Conservation (phyloP, 768 basidiomycete genomes). For the Arthromyces matolae region DNA sequence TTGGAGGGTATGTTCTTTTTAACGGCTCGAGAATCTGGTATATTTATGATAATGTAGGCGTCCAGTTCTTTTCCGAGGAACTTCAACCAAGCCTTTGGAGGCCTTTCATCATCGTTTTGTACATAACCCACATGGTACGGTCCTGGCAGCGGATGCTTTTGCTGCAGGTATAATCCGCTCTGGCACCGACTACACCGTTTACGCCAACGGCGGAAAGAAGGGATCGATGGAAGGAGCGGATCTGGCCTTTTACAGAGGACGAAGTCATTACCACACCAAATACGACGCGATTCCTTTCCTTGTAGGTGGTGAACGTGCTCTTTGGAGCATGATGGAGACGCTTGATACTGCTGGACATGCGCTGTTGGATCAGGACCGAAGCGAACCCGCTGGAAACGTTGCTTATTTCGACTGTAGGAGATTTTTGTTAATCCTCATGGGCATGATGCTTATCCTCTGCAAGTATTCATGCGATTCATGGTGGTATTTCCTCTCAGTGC, state of each 20-base stretch:
- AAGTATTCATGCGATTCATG: conserved; percentile 58
- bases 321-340: conserved; percentile 82
- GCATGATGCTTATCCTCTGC: conserved; percentile 1
- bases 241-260: conserved; percentile 72
- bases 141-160: conserved; percentile 68
- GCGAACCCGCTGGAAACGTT: conserved; percentile 25
- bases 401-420: conserved; percentile 76
- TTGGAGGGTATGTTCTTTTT: conserved; percentile 56
- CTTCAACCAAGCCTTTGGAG: conserved; percentile 52
- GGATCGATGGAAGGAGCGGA: conserved; percentile 77
- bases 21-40: neutral
- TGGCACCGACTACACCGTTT: conserved; percentile 72
- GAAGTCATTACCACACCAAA: conserved; percentile 75
- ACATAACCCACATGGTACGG: conserved; percentile 69
- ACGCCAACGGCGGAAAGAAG: conserved; percentile 27
- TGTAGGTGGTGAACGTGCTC: conserved; percentile 42
- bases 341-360: conserved; percentile 50
- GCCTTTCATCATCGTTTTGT: conserved; percentile 47
- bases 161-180: conserved; percentile 61
- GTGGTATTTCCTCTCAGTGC: conserved; percentile 50
- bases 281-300: conserved; percentile 64
- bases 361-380: conserved; percentile 44
- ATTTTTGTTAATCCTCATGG: neutral
- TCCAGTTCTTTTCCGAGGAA: conserved; percentile 72
- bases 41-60: conserved; percentile 42